Evolutionary conservation across 1,284 basidiomycete species (phyloP).

Genomic region (Rhodotorula sp.): DNA sequence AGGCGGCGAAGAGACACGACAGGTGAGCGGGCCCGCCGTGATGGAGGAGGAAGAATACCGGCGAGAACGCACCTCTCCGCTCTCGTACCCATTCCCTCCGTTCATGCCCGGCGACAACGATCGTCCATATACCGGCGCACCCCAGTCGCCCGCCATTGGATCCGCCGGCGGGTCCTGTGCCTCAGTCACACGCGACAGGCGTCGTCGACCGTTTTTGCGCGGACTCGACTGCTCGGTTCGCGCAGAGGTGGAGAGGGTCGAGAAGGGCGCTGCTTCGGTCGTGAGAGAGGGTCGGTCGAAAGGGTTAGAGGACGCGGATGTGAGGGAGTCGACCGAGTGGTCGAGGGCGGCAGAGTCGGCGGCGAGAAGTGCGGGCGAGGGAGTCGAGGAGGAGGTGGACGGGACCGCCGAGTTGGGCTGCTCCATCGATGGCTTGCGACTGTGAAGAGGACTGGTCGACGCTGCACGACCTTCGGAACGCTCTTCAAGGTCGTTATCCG

Average conservation of each 20-base stretch:
- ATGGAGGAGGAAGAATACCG: not conserved
- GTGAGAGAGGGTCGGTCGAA: conserved; percentile 18
- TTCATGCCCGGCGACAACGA: conserved; percentile 22
- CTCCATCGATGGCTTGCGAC: not conserved
- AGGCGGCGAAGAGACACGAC: too few relatives aligned
- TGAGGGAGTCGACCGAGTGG: not conserved
- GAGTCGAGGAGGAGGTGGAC: not conserved
- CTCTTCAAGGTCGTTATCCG: not conserved
- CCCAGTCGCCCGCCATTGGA: conserved; percentile 40
- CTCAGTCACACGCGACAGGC: conserved; percentile 30
- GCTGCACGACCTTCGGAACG: too few relatives aligned
- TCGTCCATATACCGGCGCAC: conserved; percentile 18
- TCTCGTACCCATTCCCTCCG: conserved; percentile 30
- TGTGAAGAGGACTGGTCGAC: too few relatives aligned
- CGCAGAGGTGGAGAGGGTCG: not conserved
- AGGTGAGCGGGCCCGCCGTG: not conserved
- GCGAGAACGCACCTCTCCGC: conserved; percentile 12
- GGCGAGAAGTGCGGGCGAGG: not conserved
- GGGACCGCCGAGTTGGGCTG: not conserved
- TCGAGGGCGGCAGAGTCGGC: conserved; percentile 16
- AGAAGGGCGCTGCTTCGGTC: conserved; percentile 21
- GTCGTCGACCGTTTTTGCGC: not conserved
- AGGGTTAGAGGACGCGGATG: not conserved
- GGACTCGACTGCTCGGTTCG: not conserved
- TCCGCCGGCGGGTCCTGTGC: conserved; percentile 19